phyloP scores from a whole-genome alignment of 2,329 filamentous ascomycete species.

The Dothideomycetidae sp. region DNA sequence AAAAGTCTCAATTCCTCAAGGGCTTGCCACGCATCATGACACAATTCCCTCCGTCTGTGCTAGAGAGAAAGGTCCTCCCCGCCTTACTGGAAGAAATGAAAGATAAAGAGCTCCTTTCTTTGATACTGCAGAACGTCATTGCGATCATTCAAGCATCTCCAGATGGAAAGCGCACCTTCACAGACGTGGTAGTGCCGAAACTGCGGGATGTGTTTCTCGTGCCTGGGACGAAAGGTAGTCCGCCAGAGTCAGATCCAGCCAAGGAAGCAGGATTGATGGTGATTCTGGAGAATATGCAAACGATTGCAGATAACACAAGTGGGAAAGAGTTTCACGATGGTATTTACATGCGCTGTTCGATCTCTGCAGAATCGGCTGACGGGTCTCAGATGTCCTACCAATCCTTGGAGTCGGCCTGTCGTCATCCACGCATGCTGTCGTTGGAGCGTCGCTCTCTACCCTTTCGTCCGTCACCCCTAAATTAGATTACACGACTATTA shows the following conservation, averaged over 20 bases:
- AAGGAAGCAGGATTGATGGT: slow-evolving; percentile 88
- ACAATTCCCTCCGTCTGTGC: slow-evolving; percentile 82
- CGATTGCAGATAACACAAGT: slow-evolving; percentile 65
- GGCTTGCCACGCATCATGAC: slow-evolving; percentile 75
- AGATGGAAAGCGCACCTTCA: slow-evolving; percentile 62
- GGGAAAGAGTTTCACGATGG: slow-evolving; percentile 92
- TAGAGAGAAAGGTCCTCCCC: slow-evolving; percentile 87
- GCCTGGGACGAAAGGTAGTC: slow-evolving; percentile 27
- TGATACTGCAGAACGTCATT: slow-evolving; percentile 85
- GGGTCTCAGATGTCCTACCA: slow-evolving; percentile 60
- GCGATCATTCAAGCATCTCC: slow-evolving; percentile 72
- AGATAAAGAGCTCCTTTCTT: slow-evolving; percentile 69
- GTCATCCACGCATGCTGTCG: slow-evolving; percentile 74
- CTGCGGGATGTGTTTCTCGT: slow-evolving; percentile 69
- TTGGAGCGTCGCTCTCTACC: slow-evolving; percentile 70
- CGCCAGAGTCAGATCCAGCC: slow-evolving; percentile 60
- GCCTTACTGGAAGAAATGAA: slow-evolving; percentile 87
- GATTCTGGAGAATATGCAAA: slow-evolving; percentile 65
- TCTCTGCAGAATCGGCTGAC: slow-evolving; percentile 5
- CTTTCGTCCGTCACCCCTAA: slow-evolving; percentile 70
- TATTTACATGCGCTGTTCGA: slow-evolving; percentile 28
- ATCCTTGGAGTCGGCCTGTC: slow-evolving; percentile 73
- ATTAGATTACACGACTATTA: slow-evolving; percentile 91
- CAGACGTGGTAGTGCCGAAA: slow-evolving; percentile 71
- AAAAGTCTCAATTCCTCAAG: slow-evolving; percentile 84